Percentiles rank a stretch among this genome's conserved stretches.
Conservation (phyloP, 2,329 filamentous ascomycete genomes). For the Blastomyces emzantsi region DNA sequence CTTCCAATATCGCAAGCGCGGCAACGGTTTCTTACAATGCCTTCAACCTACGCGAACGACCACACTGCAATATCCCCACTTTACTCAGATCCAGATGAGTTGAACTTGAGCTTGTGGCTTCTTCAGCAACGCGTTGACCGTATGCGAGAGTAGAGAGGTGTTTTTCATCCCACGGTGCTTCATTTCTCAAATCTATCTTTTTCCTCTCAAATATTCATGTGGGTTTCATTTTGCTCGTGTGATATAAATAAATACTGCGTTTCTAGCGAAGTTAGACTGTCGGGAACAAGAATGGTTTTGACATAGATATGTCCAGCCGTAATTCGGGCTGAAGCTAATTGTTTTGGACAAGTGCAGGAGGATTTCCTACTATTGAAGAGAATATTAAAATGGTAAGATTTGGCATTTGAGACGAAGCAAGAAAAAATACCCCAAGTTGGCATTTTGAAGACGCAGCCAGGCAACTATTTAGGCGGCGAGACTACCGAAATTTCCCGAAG, state of each 20-base stretch:
- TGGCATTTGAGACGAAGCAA: not conserved
- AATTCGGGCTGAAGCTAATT: not conserved
- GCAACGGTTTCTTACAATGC: not conserved
- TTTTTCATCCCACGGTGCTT: not conserved
- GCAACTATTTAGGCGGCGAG: not conserved
- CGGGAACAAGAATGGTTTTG: too few relatives aligned
- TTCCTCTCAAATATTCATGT: not conserved
- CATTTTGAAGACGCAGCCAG: not conserved
- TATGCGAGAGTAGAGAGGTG: not conserved
- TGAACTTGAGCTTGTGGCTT: conserved; percentile 3
- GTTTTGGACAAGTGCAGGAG: not conserved
- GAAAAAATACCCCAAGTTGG: not conserved
- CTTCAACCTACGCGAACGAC: not conserved
- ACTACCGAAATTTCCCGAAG: not conserved
- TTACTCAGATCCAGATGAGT: not conserved
- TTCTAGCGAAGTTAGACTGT: not conserved
- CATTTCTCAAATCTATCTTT: not conserved
- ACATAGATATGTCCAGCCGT: not conserved
- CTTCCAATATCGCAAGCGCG: not conserved
- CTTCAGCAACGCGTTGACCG: not conserved
- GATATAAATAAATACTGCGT: not conserved
- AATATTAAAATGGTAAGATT: too few relatives aligned
- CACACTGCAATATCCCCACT: not conserved
- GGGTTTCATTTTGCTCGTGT: not conserved
- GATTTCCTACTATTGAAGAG: not conserved